A percentile compares a stretch with the other conserved stretches of the same genome.
These are phyloP conservation scores for Zymoseptoria brevis DNA, from an alignment of 2,329 filamentous ascomycete species.

Conservation along the genomic window DNA sequence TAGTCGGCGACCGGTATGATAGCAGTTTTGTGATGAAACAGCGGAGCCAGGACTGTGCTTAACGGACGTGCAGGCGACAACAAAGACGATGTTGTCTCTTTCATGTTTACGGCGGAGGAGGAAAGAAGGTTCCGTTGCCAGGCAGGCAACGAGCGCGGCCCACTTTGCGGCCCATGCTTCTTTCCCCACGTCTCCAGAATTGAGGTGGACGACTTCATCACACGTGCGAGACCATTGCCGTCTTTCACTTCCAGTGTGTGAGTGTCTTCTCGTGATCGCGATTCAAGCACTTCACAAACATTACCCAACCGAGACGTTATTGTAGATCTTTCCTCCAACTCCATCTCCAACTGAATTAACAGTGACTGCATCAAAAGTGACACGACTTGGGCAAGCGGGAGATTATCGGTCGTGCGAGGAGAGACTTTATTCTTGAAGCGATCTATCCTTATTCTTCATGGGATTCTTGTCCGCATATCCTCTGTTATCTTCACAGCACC, in stretches of 20 bases:
- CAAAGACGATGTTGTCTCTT: not conserved
- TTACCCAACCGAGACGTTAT: too few relatives aligned
- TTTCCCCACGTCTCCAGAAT: not conserved
- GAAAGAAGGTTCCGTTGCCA: not conserved
- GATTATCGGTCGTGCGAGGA: too few relatives aligned
- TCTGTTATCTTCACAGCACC: constrained; percentile 8
- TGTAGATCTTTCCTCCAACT: too few relatives aligned
- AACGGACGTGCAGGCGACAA: not conserved
- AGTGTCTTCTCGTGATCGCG: too few relatives aligned
- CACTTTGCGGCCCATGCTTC: not conserved
- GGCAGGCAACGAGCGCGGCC: not conserved
- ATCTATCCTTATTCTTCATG: too few relatives aligned
- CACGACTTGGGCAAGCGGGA: too few relatives aligned
- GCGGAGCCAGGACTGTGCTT: too few relatives aligned
- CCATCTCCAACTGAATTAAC: too few relatives aligned
- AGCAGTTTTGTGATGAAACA: not conserved
- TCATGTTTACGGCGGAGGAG: not conserved
- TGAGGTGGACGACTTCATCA: not conserved
- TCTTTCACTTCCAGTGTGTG: too few relatives aligned
- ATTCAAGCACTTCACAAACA: too few relatives aligned
- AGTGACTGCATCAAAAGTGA: too few relatives aligned
- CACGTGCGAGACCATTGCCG: not conserved
- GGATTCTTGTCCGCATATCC: not conserved
- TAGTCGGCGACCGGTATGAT: not conserved
- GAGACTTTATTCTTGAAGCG: too few relatives aligned